Conservation (phyloP, 495 filamentous ascomycete species). For the Aspergillus bertholletiae region DNA sequence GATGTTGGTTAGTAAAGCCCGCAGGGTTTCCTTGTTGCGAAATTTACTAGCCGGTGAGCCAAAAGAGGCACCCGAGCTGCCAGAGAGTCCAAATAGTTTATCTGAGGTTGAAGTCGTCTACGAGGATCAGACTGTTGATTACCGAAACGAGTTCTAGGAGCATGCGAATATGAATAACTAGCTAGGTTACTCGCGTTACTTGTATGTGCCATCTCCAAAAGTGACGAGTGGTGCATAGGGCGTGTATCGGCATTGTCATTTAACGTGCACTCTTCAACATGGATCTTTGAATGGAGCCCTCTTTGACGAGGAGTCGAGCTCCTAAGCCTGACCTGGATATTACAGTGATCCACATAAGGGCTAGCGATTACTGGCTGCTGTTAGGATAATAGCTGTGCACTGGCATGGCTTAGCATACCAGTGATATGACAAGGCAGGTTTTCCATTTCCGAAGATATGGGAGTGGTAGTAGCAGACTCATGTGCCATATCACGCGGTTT, state of each 20-base stretch:
- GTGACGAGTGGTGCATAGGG: background rate
- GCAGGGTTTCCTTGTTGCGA: constrained; percentile 59
- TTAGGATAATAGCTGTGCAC: background rate
- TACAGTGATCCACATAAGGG: background rate
- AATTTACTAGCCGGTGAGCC: constrained; percentile 40
- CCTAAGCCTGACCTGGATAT: background rate
- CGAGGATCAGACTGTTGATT: constrained; percentile 14
- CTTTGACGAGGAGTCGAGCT: background rate
- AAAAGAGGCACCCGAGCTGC: constrained; percentile 4
- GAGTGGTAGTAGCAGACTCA: background rate
- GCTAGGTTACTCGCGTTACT: background rate
- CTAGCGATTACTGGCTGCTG: background rate
- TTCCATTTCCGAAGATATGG: background rate
- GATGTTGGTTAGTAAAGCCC: constrained; percentile 51
- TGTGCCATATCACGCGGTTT: background rate
- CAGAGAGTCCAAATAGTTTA: constrained; percentile 24
- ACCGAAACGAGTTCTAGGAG: constrained; percentile 5
- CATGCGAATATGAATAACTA: constrained; percentile 8
- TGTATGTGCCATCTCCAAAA: background rate
- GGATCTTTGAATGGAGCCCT: background rate
- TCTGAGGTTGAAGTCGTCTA: constrained; percentile 18
- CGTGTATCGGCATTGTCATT: background rate
- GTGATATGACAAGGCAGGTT: background rate
- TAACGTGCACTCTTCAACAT: background rate
- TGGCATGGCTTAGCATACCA: constrained; percentile 4